A percentile compares a stretch with the other conserved stretches of the same genome.
phyloP scores from a whole-genome alignment of 306 rosid species.

The Luffa aegyptiaca region DNA sequence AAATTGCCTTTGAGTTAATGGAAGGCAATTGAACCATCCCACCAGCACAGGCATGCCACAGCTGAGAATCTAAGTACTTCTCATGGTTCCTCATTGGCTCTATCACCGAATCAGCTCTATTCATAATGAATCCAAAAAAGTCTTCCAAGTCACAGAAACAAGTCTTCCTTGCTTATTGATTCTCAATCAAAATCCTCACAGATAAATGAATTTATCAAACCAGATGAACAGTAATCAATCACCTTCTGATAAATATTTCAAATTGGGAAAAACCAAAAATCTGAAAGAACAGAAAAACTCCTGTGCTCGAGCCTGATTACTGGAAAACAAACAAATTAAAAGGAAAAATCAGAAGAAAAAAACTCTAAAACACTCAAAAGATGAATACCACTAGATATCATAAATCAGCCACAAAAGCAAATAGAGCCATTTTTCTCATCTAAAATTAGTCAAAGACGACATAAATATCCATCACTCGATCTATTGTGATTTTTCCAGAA shows the following conservation, averaged over 20 bases:
- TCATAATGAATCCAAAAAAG: conserved; percentile 19
- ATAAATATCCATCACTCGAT: conserved; percentile 2
- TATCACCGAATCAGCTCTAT: conserved; percentile 47
- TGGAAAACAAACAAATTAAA: not conserved
- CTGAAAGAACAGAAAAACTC: not conserved
- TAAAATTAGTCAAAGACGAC: not conserved
- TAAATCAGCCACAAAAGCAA: not conserved
- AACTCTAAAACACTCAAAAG: not conserved
- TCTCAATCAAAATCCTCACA: not conserved
- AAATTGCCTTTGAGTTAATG: conserved; percentile 62
- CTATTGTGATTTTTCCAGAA: not conserved
- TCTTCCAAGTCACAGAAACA: conserved; percentile 7
- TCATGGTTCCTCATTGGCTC: conserved; percentile 28
- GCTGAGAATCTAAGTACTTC: conserved; percentile 64
- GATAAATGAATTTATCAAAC: not conserved
- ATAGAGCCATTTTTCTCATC: not conserved
- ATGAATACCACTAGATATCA: not conserved
- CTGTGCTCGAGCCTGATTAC: not conserved
- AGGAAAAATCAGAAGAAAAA: not conserved
- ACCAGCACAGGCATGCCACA: conserved; percentile 97
- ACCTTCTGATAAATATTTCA: not conserved
- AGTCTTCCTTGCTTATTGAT: not conserved
- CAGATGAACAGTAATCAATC: not conserved
- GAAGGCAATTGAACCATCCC: conserved; percentile 94
- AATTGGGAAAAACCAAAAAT: not conserved